Conservation (phyloP, 1,139 yeast genomes). For the Blastobotrys raffinosifermentans region DNA sequence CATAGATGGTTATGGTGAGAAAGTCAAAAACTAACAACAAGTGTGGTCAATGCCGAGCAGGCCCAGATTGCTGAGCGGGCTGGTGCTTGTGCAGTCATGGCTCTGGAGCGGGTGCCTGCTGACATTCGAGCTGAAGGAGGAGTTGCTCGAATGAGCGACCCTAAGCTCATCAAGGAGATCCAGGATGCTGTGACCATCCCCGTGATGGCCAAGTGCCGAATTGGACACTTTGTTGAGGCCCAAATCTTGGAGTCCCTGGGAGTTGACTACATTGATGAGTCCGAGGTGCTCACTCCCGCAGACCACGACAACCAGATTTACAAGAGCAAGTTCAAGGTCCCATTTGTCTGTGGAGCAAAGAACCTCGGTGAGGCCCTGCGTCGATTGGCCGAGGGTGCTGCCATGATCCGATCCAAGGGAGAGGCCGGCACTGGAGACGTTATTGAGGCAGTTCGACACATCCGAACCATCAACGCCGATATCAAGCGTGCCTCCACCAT, state of each 20-base stretch:
- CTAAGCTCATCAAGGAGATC: slow-evolving; percentile 70
- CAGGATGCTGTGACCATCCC: slow-evolving; percentile 50
- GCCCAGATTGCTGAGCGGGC: slow-evolving; percentile 71
- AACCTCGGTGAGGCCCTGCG: slow-evolving; percentile 81
- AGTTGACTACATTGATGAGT: slow-evolving; percentile 79
- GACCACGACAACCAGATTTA: slow-evolving; percentile 63
- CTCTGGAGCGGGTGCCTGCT: slow-evolving; percentile 80
- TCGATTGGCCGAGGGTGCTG: slow-evolving; percentile 79
- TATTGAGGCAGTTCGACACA: slow-evolving; percentile 75
- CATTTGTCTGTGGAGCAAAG: slow-evolving; percentile 84
- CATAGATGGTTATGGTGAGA: not conserved
- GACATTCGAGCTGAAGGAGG: slow-evolving; percentile 81
- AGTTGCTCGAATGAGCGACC: slow-evolving; percentile 86
- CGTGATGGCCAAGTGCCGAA: slow-evolving; percentile 85
- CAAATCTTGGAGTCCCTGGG: slow-evolving; percentile 69
- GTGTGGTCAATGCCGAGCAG: slow-evolving; percentile 52
- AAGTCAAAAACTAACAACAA: slow-evolving; percentile 8
- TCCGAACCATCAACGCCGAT: slow-evolving; percentile 25
- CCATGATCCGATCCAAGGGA: slow-evolving; percentile 84
- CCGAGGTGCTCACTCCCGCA: slow-evolving; percentile 78
- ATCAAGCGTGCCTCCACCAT: slow-evolving; percentile 42
- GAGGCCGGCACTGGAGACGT: slow-evolving; percentile 91
- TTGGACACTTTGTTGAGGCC: slow-evolving; percentile 82
- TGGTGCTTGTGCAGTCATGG: slow-evolving; percentile 92
- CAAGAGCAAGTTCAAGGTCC: slow-evolving; percentile 59